Conservation (phyloP, 129 eudicot genomes). For the Flaveria linearis region DNA sequence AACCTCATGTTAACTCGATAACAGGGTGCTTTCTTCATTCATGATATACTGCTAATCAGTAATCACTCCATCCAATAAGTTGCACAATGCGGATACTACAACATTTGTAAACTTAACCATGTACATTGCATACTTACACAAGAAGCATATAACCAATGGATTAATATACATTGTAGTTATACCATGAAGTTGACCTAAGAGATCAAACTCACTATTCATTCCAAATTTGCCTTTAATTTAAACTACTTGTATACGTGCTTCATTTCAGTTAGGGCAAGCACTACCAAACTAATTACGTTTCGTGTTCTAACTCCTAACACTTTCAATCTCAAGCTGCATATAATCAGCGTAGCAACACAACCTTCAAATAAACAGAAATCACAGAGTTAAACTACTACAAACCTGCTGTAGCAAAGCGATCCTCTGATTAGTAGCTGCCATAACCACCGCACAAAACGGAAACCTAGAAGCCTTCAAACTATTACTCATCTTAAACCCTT, state of each 20-base stretch:
- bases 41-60: not conserved
- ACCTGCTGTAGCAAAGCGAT: slow-evolving; percentile 87
- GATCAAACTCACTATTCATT: not conserved
- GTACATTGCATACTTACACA: not conserved
- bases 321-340: not conserved
- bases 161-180: too few relatives aligned
- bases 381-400: not conserved
- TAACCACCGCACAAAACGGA: slow-evolving; percentile 86
- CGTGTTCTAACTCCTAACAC: not conserved
- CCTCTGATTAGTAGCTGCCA: slow-evolving; percentile 87
- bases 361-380: not conserved
- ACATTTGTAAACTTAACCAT: not conserved
- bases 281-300: not conserved
- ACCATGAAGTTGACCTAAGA: not conserved
- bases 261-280: not conserved
- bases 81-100: not conserved
- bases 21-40: not conserved
- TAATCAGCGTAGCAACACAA: not conserved
- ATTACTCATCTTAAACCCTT: slow-evolving; percentile 95
- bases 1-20: not conserved
- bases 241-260: not conserved
- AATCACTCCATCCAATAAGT: not conserved
- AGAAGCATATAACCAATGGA: not conserved
- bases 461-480: slow-evolving; percentile 86
- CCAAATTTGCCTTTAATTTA: not conserved